phyloP scores from a whole-genome alignment of 2,329 filamentous ascomycete genomes.

The Cladosporium sphaerospermum region DNA sequence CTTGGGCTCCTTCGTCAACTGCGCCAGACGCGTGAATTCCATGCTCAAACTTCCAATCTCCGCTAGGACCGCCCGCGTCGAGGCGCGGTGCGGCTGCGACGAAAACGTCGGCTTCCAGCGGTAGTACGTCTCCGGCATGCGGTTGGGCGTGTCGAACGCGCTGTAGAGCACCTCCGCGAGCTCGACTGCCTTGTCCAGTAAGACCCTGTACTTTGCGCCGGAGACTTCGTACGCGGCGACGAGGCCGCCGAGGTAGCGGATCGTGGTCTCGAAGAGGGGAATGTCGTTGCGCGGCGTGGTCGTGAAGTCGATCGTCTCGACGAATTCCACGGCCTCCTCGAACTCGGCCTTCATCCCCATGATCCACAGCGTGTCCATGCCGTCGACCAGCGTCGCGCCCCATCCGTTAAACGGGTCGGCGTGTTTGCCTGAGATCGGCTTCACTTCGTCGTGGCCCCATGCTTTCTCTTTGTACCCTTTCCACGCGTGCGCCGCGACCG shows the following conservation, averaged over 20 bases:
- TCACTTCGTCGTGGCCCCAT: slow-evolving; percentile 81
- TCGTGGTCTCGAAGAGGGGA: slow-evolving; percentile 88
- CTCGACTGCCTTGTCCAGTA: slow-evolving; percentile 73
- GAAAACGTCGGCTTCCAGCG: slow-evolving; percentile 63
- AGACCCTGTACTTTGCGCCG: slow-evolving; percentile 58
- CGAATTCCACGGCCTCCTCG: slow-evolving; percentile 64
- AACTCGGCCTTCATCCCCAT: slow-evolving; percentile 76
- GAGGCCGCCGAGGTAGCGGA: slow-evolving; percentile 83
- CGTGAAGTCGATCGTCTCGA: slow-evolving; percentile 76
- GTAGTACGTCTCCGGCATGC: slow-evolving; percentile 82
- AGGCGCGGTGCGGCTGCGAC: slow-evolving; percentile 58
- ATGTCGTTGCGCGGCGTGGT: slow-evolving; percentile 61
- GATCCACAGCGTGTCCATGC: slow-evolving; percentile 79
- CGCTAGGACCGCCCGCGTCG: slow-evolving; percentile 50
- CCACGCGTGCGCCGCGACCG: slow-evolving; percentile 75
- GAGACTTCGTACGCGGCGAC: slow-evolving; percentile 83
- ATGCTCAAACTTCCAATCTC: slow-evolving; percentile 75
- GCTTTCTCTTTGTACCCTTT: slow-evolving; percentile 71
- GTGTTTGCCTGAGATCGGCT: slow-evolving; percentile 60
- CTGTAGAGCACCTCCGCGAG: slow-evolving; percentile 75
- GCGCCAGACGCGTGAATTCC: slow-evolving; percentile 84
- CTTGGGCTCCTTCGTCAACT: slow-evolving; percentile 71
- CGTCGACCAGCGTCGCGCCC: slow-evolving; percentile 81
- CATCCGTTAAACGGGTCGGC: slow-evolving; percentile 85
- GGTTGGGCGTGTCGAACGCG: slow-evolving; percentile 85